These are phyloP conservation scores for Leccinum brunneo-olivaceum DNA, from an alignment of 1,284 basidiomycete genomes.

Conservation along the genomic window DNA sequence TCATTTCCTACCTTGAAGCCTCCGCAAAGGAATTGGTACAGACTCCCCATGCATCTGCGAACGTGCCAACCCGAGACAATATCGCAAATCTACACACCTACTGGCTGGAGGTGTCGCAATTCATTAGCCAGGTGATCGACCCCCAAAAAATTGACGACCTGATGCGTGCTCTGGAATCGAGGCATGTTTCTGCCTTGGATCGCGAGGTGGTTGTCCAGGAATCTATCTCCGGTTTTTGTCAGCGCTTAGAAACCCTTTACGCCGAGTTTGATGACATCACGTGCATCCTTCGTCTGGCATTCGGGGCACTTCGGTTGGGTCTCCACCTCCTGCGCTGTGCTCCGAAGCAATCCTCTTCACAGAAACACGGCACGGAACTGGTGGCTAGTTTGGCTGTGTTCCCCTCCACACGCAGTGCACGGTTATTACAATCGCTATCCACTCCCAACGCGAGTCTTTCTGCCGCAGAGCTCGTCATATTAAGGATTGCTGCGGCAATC, in stretches of 20 bases:
- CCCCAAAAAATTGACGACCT: conserved; percentile 43
- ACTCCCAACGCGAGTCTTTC: conserved; percentile 11
- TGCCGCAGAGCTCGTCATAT: conserved; percentile 36
- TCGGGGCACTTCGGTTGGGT: conserved; percentile 72
- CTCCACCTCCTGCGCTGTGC: conserved; percentile 47
- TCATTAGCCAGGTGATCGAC: conserved; percentile 51
- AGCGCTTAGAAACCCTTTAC: conserved; percentile 53
- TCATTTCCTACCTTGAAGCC: conserved; percentile 39
- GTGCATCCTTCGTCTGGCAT: conserved; percentile 57
- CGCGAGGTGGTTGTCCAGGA: conserved; percentile 62
- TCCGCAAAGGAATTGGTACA: conserved; percentile 32
- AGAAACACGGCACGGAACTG: conserved; percentile 14
- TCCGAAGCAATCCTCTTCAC: conserved; percentile 10
- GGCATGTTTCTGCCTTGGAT: conserved; percentile 34
- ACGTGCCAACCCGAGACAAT: conserved; percentile 38
- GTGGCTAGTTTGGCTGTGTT: conserved; percentile 42
- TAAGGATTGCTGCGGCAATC: conserved; percentile 45
- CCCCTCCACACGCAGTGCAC: conserved; percentile 44
- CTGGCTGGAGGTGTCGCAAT: conserved; percentile 78
- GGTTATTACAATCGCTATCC: conserved; percentile 27
- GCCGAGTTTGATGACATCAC: conserved; percentile 66
- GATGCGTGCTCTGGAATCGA: conserved; percentile 28
- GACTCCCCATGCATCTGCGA: conserved; percentile 20
- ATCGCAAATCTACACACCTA: conserved; percentile 63
- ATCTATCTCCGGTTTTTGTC: conserved; percentile 57